Percentiles rank a stretch among this genome's conserved stretches.
Evolutionary conservation across 2,329 filamentous ascomycete species (phyloP).

Genomic region (Annulohypoxylon truncatum): DNA sequence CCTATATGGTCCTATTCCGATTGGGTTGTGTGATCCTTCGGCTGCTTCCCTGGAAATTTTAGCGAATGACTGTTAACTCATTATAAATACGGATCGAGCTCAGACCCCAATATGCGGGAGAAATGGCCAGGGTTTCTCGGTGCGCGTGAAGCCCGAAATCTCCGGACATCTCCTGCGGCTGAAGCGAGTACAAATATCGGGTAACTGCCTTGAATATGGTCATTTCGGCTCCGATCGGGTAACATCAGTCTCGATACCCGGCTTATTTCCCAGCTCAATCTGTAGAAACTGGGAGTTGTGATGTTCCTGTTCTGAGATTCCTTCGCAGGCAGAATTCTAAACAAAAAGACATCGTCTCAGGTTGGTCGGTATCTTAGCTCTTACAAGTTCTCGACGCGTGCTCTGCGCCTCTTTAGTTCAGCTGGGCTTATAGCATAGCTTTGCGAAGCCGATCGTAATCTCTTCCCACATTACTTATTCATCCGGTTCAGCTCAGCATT

Average conservation of each 20-base stretch:
- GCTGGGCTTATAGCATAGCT: neutral
- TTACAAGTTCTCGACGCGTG: neutral
- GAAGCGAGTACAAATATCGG: neutral
- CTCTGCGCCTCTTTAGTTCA: neutral
- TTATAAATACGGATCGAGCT: slow-evolving; percentile 25
- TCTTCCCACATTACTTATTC: neutral
- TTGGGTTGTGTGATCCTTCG: slow-evolving; percentile 4
- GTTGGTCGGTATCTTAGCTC: neutral
- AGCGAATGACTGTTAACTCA: slow-evolving; percentile 19
- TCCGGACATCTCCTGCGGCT: slow-evolving; percentile 2
- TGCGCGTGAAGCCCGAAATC: neutral
- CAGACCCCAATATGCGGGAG: neutral
- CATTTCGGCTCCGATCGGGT: neutral
- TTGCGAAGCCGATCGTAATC: neutral
- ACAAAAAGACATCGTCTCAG: neutral
- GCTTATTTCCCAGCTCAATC: neutral
- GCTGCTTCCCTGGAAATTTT: neutral
- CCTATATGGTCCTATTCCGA: slow-evolving; percentile 1
- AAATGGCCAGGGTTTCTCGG: neutral
- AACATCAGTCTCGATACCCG: neutral
- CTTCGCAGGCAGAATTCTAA: neutral
- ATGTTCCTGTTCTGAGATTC: neutral
- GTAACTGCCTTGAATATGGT: neutral
- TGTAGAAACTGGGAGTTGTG: neutral
- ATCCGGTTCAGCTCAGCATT: neutral